Evolutionary conservation across 176 grass and related monocot genomes (phyloP), one percentile per base, ranked within the genome.

Genomic region (Cymbopogon citratus): DNA sequence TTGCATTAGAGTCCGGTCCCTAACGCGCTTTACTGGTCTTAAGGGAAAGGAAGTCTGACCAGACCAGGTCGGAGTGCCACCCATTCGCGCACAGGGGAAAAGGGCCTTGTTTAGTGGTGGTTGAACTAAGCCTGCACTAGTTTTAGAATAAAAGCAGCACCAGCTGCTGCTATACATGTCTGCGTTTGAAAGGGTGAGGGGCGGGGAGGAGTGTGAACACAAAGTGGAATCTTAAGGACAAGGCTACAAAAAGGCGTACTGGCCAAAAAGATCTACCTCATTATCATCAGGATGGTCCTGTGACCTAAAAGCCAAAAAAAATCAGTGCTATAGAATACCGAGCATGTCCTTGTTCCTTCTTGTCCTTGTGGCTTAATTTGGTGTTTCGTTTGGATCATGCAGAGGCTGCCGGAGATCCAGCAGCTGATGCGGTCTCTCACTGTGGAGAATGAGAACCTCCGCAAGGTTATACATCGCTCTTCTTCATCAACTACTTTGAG

Each of bases 321-420:
- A 29, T 43, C 70, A 73, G 70, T 79, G 21, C 18, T 65, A 5
- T 54, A 18, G 28, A 19, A 38, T 39, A 5, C n/a, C 18, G 9
- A 48, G 23, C 9, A 35, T 43, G 59, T 24, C 65, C 33, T 66
- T 61, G 46, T 29, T 10, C 11, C 7, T 49, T 26, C 25, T 18
- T n/a, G 15, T 43, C 44, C 29, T 25, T 24, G 12, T 63, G 44
- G 18, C 43, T 79, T 85, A 16, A 59, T 88, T 79, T 67, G 61
- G 12, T 16, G 85, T 76, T 39, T 75, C 28, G 16, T 25, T 80
- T 83, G 39, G 60, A 62, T 74, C 34, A 6, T 83, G 84, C 87
- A 92, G 91, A 87, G 81, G 66, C 84, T 89, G 5, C 91, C 83
- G 19, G 91, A 92, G 65, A 80, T 92, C 60, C 87, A 92, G 84